These are phyloP conservation scores for Coemansia sp. DNA, from an alignment of 192 early-diverging fungal genomes.

Conservation along the genomic window DNA sequence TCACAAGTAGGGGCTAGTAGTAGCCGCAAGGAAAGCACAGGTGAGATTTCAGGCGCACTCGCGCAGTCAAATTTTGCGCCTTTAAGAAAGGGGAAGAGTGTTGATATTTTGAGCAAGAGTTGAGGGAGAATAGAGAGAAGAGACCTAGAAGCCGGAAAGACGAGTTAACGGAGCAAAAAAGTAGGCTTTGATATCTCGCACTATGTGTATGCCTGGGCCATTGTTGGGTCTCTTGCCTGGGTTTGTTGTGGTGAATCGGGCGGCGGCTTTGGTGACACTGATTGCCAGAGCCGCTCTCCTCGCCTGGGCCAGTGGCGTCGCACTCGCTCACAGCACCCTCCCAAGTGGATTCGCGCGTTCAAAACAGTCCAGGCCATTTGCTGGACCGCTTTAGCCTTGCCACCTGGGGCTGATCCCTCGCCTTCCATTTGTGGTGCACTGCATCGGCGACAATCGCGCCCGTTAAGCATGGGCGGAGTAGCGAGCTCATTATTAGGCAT, in stretches of 20 bases:
- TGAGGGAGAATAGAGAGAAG: background rate
- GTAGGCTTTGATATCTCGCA: background rate
- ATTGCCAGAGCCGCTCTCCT: constrained; percentile 6
- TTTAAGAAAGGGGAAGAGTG: background rate
- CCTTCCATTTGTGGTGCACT: background rate
- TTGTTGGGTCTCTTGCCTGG: constrained; percentile 1
- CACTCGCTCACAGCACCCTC: too few relatives aligned
- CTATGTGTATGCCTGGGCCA: background rate
- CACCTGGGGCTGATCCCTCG: constrained; percentile 6
- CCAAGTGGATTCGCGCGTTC: background rate
- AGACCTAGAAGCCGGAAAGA: constrained; percentile 1
- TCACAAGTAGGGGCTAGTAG: background rate
- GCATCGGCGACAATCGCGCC: background rate
- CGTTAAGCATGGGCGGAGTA: background rate
- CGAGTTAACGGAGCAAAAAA: background rate
- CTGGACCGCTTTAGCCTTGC: background rate
- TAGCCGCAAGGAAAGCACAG: background rate
- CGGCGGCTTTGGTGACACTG: background rate
- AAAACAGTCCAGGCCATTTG: background rate
- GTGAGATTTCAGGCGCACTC: background rate
- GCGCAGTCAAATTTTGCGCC: constrained; percentile 3
- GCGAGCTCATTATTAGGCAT: background rate
- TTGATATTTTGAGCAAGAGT: background rate
- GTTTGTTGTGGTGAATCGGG: background rate
- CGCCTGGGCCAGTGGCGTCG: background rate